phyloP scores from a whole-genome alignment of 2,329 filamentous ascomycete genomes.

The Aspergillus sp. region DNA sequence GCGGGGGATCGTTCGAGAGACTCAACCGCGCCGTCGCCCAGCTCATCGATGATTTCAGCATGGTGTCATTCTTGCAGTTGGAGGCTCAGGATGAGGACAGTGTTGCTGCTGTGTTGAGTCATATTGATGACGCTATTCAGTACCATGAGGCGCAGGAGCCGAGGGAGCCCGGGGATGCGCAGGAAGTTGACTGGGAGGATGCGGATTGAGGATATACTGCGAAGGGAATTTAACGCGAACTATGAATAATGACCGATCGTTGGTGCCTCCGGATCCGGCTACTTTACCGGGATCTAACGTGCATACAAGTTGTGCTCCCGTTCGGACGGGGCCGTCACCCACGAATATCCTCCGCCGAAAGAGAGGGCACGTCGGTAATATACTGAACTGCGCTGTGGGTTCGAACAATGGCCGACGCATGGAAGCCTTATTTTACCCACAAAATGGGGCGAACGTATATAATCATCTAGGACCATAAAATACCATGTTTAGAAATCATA shows the following conservation, averaged over 20 bases:
- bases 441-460: background rate
- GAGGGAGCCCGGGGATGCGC: constrained; percentile 70
- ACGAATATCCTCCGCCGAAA: background rate
- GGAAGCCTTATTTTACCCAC: background rate
- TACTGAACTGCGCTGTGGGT: background rate
- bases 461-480: background rate
- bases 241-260: background rate
- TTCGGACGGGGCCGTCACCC: background rate
- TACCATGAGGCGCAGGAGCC: constrained; percentile 93
- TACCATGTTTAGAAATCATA: background rate
- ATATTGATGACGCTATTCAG: constrained; percentile 92
- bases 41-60: constrained; percentile 94
- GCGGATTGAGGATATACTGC: constrained; percentile 15
- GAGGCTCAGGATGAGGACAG: constrained; percentile 92
- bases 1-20: constrained; percentile 74
- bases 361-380: background rate
- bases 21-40: constrained; percentile 86
- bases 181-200: constrained; percentile 54
- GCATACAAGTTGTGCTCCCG: background rate
- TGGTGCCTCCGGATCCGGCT: background rate
- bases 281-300: background rate
- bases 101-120: constrained; percentile 77
- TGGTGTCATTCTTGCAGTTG: constrained; percentile 92
- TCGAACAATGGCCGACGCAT: background rate
- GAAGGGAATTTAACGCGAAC: background rate